These are phyloP conservation scores for Rhodamnia rubescens DNA, from an alignment of 345 rosid genomes.

Conservation along the genomic window DNA sequence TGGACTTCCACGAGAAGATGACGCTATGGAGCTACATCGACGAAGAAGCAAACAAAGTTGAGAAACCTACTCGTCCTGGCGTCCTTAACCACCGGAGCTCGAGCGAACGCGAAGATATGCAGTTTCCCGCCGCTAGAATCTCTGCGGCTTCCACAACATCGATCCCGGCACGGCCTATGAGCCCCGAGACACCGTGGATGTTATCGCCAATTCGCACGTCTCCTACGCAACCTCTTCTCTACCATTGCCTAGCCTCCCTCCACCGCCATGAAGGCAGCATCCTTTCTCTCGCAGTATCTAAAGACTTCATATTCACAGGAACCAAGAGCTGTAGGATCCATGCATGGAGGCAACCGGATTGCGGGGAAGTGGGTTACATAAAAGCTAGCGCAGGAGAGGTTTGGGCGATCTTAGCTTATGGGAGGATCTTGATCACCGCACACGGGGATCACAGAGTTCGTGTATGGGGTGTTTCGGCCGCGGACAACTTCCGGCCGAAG, in stretches of 20 bases:
- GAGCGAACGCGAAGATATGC: neutral
- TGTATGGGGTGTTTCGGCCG: conserved; percentile 1
- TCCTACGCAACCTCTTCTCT: conserved; percentile 2
- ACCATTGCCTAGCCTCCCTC: conserved; percentile 7
- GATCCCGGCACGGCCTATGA: neutral
- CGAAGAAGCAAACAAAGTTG: neutral
- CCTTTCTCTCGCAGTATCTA: conserved; percentile 3
- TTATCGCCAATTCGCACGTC: neutral
- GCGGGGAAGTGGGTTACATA: conserved; percentile 1
- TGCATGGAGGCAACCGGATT: conserved; percentile 6
- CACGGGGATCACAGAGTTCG: conserved; percentile 5
- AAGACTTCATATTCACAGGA: conserved; percentile 5
- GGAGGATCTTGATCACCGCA: conserved; percentile 4
- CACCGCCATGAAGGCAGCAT: conserved; percentile 6
- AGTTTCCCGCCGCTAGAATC: neutral
- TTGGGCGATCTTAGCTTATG: neutral
- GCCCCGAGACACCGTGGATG: conserved; percentile 8
- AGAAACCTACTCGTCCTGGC: neutral
- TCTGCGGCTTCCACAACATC: neutral
- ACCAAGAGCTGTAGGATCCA: conserved; percentile 4
- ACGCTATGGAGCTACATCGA: neutral
- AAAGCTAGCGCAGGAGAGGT: neutral
- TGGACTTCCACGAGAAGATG: conserved; percentile 5
- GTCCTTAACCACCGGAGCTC: neutral
- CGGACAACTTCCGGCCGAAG: neutral